Base-by-base conservation (phyloP, 2,329 filamentous ascomycete genomes). In the Botrytis elliptica region DNA sequence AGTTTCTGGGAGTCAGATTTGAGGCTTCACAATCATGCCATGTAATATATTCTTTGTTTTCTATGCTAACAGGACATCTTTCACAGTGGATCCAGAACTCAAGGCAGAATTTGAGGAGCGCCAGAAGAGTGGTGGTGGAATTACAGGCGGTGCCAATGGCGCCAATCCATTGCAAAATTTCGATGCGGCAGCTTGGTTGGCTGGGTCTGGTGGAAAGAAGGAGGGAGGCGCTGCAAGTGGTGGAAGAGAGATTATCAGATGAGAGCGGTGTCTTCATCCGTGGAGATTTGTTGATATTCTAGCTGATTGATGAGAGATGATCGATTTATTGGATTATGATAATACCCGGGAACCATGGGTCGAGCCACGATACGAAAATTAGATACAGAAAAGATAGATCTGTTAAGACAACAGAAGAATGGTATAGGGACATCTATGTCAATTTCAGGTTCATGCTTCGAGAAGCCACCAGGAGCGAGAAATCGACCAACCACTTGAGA, bases 71-170 rank as follows among this genome's bases (percentile, higher is more conserved):
- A 25, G 29, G 29, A 42, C 52, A 18, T 74, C 20, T n/a, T 63
- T 52, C 64, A 18, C 79, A 98, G 95, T 99, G 95, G 96, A 98
- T 82, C 94, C 94, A n/a, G 96, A 99, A 83, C 92, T 93, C 84
- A 91, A 91, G 79, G 93, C 93, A 79, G 96, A 98, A 82, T 97
- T 96, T 81, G 94, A 98, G 82, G 93, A 94, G 80, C 91, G 94
- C 80, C 94, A 96, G 82, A 94, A 94, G 84, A 88, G 89, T 76
- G 52, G 70, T 9, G 49, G 42, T 69, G 71, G 40, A 49, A 7
- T 73, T 25, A 91, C 89, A 77, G 85, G 89, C 72, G 82, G 66
- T 16, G 66, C 72, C 3, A 69, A 84, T 62, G 85, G 82, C 75
- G 84, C 80, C 12, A 84, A 84, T 59, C 83, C 85, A 66, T 80